phyloP scores from a whole-genome alignment of 2,329 filamentous ascomycete genomes.

The Sphaerulina populicola region DNA sequence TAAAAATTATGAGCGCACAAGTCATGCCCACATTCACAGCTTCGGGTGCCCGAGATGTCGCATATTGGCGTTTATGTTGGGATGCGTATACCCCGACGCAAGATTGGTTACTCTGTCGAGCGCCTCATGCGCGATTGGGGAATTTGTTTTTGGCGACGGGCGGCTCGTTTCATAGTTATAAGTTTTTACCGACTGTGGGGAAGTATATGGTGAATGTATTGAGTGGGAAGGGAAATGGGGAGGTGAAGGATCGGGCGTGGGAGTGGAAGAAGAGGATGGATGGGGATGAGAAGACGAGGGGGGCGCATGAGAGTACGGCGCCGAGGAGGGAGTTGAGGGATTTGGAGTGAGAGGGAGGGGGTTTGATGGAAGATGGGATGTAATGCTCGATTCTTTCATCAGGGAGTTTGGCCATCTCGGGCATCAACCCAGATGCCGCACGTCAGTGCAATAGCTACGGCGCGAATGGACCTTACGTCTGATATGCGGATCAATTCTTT shows the following conservation, averaged over 20 bases:
- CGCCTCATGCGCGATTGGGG: conserved; percentile 42
- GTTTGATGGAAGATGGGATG: no score
- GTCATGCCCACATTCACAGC: conserved; percentile 32
- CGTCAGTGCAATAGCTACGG: conserved; percentile 15
- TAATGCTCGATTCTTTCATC: no score
- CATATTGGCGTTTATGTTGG: conserved; percentile 46
- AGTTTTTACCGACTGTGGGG: conserved; percentile 52
- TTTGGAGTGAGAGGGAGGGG: background rate
- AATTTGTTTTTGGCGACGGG: conserved; percentile 55
- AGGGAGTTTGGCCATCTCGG: background rate
- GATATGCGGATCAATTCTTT: background rate
- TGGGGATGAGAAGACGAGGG: conserved; percentile 3
- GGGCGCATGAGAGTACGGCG: conserved; percentile 17
- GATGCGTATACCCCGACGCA: conserved; percentile 55
- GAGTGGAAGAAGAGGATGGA: conserved; percentile 20
- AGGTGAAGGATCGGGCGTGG: conserved; percentile 30
- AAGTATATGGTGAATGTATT: conserved; percentile 47
- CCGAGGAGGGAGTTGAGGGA: conserved; percentile 17
- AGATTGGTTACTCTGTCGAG: conserved; percentile 51
- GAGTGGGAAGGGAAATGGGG: conserved; percentile 31
- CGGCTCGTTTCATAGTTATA: conserved; percentile 52
- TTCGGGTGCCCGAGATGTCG: conserved; percentile 24
- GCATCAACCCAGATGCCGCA: conserved; percentile 9
- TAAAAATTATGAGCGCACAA: conserved; percentile 13
- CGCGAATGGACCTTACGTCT: conserved; percentile 15